Base-by-base conservation (phyloP, 2,329 filamentous ascomycete genomes). In the Reticulascus tulasneorum region DNA sequence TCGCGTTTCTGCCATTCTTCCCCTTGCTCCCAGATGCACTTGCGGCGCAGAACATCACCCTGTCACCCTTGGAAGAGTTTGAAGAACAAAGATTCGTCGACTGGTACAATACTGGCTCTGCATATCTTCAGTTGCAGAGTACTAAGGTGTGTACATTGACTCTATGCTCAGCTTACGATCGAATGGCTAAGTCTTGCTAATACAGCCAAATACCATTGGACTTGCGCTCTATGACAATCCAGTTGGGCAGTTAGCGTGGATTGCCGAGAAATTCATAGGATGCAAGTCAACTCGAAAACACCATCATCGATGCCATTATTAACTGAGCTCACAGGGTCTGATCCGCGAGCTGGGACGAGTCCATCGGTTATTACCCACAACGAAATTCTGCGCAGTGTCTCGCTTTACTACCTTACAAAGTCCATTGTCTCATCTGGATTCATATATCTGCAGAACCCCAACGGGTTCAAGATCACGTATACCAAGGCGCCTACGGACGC, bases 141-240 rank as follows among this genome's bases (percentile, higher is more conserved):
- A n/a, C n/a, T n/a, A n/a, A n/a, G n/a, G n/a, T n/a, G n/a, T n/a
- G n/a, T 27, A 27, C 25, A 27, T 16, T 36, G 12, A 36, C 22
- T 23, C 3, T 4, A 7, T 17, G 9, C 9, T 13, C 12, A 3
- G 7, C 7, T 11, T 31, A n/a, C n/a, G n/a, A n/a, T n/a, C n/a
- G n/a, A n/a, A n/a, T n/a, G n/a, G n/a, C n/a, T n/a, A n/a, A n/a
- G 17, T 16, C 12, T 8, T 12, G 25, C 18, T 15, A n/a, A 6
- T 9, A 13, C 16, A 50, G 51, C 66, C 65, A 13, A 62, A 65
- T 25, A 69, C 63, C 1, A 59, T 69, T 15, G 62, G 63, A 3
- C 54, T 63, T 22, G 60, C 58, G 13, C 51, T 66, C 32, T 54
- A 63, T 18, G 65, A 68, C 38, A 65, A 60, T 32, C 66, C 64